Percentiles rank a stretch among this genome's conserved stretches.
Evolutionary conservation across 805 yeast species (phyloP).

Genomic region (Brettanomyces anomalus): DNA sequence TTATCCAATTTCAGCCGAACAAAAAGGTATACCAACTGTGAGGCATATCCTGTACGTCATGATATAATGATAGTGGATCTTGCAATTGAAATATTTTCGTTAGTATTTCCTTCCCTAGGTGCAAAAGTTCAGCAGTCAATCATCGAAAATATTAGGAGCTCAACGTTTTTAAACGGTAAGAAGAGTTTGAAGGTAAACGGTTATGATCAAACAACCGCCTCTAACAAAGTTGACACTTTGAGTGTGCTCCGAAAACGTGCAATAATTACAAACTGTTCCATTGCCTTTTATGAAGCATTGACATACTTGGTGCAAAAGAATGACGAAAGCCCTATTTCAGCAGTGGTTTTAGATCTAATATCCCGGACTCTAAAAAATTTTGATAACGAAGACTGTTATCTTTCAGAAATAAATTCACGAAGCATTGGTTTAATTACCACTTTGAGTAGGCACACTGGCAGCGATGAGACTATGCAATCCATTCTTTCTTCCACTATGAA

Average conservation of each 20-base stretch:
- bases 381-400: slow-evolving; percentile 13
- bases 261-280: slow-evolving; percentile 48
- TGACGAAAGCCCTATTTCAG: slow-evolving; percentile 12
- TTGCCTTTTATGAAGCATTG: slow-evolving; percentile 52
- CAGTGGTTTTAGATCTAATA: slow-evolving; percentile 15
- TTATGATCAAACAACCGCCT: slow-evolving; percentile 20
- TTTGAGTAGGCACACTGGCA: slow-evolving; percentile 16
- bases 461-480: slow-evolving; percentile 26
- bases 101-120: slow-evolving; percentile 62
- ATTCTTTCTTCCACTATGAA: slow-evolving; percentile 45
- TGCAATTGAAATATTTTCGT: slow-evolving; percentile 68
- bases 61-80: slow-evolving; percentile 57
- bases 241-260: slow-evolving; percentile 30
- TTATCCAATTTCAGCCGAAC: slow-evolving; percentile 19
- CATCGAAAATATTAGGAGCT: slow-evolving; percentile 66
- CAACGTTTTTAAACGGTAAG: slow-evolving; percentile 33
- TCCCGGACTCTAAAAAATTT: slow-evolving; percentile 22
- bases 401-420: slow-evolving; percentile 23
- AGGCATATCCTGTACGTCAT: slow-evolving; percentile 31
- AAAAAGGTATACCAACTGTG: slow-evolving; percentile 28
- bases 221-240: slow-evolving; percentile 8
- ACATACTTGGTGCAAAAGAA: slow-evolving; percentile 8
- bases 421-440: slow-evolving; percentile 24
- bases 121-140: slow-evolving; percentile 78
- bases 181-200: slow-evolving; percentile 7